Evolutionary conservation across 495 filamentous ascomycete genomes (phyloP).

Genomic region (Beverwykella pulmonaria): DNA sequence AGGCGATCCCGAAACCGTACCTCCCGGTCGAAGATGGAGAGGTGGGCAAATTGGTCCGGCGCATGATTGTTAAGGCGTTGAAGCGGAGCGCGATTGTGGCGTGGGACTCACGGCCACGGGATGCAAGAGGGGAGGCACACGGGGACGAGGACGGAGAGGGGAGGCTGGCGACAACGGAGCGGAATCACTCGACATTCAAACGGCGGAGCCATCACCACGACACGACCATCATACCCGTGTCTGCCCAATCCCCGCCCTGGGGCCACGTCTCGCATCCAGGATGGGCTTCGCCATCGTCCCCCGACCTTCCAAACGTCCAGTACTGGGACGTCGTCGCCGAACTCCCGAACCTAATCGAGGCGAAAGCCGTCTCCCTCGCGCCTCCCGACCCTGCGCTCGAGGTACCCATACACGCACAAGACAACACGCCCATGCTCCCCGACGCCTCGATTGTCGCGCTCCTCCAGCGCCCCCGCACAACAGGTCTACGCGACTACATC

Average conservation of each 20-base stretch:
- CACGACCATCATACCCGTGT: slow-evolving; percentile 44
- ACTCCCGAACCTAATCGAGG: slow-evolving; percentile 89
- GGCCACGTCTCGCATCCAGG: slow-evolving; percentile 81
- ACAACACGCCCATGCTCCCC: slow-evolving; percentile 42
- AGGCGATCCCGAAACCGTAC: slow-evolving; percentile 80
- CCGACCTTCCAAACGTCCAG: slow-evolving; percentile 75
- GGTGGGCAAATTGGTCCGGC: slow-evolving; percentile 68
- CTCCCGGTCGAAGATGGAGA: slow-evolving; percentile 81
- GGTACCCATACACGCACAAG: slow-evolving; percentile 11
- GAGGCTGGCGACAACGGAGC: slow-evolving; percentile 21
- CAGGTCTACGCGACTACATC: slow-evolving; percentile 83
- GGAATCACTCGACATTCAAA: slow-evolving; percentile 22
- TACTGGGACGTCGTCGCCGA: slow-evolving; percentile 82
- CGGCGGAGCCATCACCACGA: slow-evolving; percentile 21
- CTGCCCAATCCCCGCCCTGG: slow-evolving; percentile 63
- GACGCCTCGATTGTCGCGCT: slow-evolving; percentile 67
- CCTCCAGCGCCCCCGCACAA: slow-evolving; percentile 68
- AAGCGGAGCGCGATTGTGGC: slow-evolving; percentile 79
- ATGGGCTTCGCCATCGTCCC: slow-evolving; percentile 78
- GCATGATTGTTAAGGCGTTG: slow-evolving; percentile 71
- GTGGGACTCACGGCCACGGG: slow-evolving; percentile 72
- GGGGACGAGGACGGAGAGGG: slow-evolving; percentile 22
- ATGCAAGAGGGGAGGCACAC: slow-evolving; percentile 44
- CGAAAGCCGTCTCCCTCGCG: slow-evolving; percentile 82
- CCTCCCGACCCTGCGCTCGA: slow-evolving; percentile 58